phyloP scores from a whole-genome alignment of 2,329 filamentous ascomycete genomes.

The Diaporthe capsici region DNA sequence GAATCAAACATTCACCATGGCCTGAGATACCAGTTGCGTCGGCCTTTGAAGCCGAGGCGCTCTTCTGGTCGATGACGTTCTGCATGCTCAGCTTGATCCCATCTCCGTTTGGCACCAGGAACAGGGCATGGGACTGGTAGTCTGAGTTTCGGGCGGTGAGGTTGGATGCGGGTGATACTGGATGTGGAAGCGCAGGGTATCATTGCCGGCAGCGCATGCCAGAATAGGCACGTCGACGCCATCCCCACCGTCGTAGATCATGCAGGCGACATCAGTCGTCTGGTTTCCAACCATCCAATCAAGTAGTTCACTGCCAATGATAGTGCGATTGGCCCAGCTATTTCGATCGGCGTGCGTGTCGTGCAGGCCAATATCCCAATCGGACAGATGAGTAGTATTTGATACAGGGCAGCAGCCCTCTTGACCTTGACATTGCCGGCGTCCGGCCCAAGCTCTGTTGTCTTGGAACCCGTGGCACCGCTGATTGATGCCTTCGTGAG shows the following conservation, averaged over 20 bases:
- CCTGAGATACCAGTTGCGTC: neutral
- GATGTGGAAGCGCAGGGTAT: neutral
- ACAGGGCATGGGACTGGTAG: neutral
- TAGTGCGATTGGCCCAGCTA: neutral
- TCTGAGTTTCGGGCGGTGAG: neutral
- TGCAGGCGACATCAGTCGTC: neutral
- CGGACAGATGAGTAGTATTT: conserved; percentile 3
- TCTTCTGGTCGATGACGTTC: neutral
- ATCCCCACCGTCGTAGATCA: neutral
- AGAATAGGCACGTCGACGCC: neutral
- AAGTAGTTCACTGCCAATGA: neutral
- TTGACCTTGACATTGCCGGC: neutral
- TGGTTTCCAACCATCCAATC: neutral
- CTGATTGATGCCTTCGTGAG: neutral
- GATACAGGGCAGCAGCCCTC: neutral
- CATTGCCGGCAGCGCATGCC: neutral
- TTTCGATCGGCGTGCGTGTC: neutral
- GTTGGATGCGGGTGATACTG: neutral
- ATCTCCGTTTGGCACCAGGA: no score
- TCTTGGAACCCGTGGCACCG: neutral
- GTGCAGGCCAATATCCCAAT: neutral
- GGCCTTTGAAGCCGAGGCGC: neutral
- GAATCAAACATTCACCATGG: neutral
- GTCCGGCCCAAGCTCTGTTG: neutral
- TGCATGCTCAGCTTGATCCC: no score